Evolutionary conservation across 305 asterid genomes (phyloP).

Genomic region (Fraxinus dipetala): DNA sequence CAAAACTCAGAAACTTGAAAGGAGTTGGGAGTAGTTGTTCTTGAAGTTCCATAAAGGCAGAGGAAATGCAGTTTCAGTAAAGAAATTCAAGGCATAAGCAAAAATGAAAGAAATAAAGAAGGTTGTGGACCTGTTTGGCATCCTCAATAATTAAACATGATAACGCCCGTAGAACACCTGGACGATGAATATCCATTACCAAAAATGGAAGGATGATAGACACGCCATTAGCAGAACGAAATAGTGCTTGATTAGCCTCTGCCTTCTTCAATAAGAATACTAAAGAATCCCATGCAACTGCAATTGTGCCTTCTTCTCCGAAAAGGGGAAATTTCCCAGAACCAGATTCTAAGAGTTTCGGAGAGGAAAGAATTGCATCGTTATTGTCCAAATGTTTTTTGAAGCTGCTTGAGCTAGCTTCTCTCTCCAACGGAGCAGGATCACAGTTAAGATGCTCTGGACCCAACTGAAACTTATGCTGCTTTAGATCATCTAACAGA

Average conservation of each 20-base stretch:
- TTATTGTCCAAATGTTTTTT: constrained; percentile 75
- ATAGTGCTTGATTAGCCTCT: constrained; percentile 78
- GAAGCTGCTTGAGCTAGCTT: constrained; percentile 69
- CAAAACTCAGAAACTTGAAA: constrained; percentile 15
- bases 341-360: constrained; percentile 81
- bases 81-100: constrained; percentile 1
- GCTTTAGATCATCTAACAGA: constrained; percentile 91
- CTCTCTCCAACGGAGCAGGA: constrained; percentile 53
- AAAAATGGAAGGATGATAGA: constrained; percentile 75
- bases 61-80: not conserved
- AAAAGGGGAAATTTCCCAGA: constrained; percentile 77
- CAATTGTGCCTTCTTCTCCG: constrained; percentile 66
- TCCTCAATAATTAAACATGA: constrained; percentile 95
- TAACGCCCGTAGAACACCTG: constrained; percentile 83
- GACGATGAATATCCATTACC: constrained; percentile 81
- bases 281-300: constrained; percentile 93
- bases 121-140: constrained; percentile 62
- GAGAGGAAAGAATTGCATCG: constrained; percentile 90
- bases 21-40: not conserved
- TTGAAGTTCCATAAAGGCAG: constrained; percentile 10
- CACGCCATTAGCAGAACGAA: constrained; percentile 85
- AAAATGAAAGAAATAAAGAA: not conserved
- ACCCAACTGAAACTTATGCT: constrained; percentile 67
- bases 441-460: constrained; percentile 59
- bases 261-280: constrained; percentile 86